phyloP scores from a whole-genome alignment of 805 yeast genomes.

The Hermanozyma aechmeae region DNA sequence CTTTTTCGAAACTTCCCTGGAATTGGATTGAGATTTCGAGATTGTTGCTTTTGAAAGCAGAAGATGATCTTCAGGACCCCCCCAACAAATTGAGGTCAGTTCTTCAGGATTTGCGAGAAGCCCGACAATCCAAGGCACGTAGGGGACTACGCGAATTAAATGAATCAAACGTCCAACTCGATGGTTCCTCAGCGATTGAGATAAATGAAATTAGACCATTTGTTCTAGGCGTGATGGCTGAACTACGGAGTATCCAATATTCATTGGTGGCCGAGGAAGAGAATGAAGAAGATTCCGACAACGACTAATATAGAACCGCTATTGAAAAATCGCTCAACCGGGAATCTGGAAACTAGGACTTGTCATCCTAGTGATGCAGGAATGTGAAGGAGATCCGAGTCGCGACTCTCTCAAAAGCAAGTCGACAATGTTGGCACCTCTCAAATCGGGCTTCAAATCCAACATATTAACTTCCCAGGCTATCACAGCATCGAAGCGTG shows the following conservation, averaged over 20 bases:
- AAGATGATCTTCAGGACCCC: neutral
- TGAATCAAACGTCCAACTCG: too few species aligned
- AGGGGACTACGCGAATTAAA: too few species aligned
- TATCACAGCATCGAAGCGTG: constrained; percentile 44
- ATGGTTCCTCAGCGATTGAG: too few species aligned
- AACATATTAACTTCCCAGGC: constrained; percentile 22
- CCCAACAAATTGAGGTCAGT: neutral
- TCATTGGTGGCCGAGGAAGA: too few species aligned
- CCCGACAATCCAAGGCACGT: too few species aligned
- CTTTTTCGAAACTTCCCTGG: constrained; percentile 65
- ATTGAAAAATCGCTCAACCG: neutral
- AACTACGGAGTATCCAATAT: too few species aligned
- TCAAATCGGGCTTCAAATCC: constrained; percentile 25
- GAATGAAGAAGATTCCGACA: neutral
- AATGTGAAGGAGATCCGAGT: too few species aligned
- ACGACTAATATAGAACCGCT: neutral
- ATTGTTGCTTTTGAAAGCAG: constrained; percentile 6
- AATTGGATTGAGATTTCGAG: constrained; percentile 43
- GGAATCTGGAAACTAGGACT: neutral
- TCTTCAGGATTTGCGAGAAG: too few species aligned
- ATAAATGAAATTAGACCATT: too few species aligned
- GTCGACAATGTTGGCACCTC: constrained; percentile 13
- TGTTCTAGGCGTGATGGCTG: too few species aligned
- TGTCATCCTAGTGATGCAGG: too few species aligned
- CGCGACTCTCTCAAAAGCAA: neutral